Base-by-base conservation (phyloP, 2,329 filamentous ascomycete species). In the Coniochaeta sp. region DNA sequence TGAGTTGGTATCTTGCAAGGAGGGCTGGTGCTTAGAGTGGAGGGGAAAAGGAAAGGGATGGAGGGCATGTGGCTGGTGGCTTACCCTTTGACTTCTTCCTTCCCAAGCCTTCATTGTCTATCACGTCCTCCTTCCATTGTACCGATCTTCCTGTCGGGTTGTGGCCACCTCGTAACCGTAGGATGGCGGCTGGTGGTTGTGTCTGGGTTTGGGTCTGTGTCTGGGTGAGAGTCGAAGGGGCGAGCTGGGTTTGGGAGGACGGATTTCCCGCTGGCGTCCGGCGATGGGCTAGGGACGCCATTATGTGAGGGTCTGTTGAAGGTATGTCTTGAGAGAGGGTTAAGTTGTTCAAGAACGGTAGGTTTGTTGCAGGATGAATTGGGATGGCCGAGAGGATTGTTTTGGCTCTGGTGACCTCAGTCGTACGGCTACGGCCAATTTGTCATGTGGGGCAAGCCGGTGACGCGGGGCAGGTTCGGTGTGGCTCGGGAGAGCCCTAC, bases 71-170 rank as follows among this genome's bases (percentile, higher is more conserved):
- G n/a, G n/a, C n/a, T n/a, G n/a, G n/a, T n/a, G 16, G 61, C 68
- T 30, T 68, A 92, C 90, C 89, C 82, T 99, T 99, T 16, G 89
- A 95, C 57, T 83, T 92, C 73, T 97, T 99, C 70, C 89, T 88
- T 7, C 91, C 91, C 67, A 97, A 79, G 4, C 90, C 90, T 70
- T 99, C 94, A 64, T 99, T 99, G 70, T 99, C 91, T 3, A 99
- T 77, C 6, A 96, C 91, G 63, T 89, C 87, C 63, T 94, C 89
- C 6, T 90, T 90, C 94, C 94, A 99, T 67, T 88, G 85, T 52
- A 99, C 94, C 48, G 82, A 83, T 50, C 85, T 77, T 16, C 73
- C 67, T 24, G 71, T 69, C 0, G 71, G 60, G 13, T 65, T 60
- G 52, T 74, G 71, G 1, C 71, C 72, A 40, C 79, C 80, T 38